Evolutionary conservation across 305 asterid species (phyloP).

Genomic region (Fraxinus xanthoxyloides): DNA sequence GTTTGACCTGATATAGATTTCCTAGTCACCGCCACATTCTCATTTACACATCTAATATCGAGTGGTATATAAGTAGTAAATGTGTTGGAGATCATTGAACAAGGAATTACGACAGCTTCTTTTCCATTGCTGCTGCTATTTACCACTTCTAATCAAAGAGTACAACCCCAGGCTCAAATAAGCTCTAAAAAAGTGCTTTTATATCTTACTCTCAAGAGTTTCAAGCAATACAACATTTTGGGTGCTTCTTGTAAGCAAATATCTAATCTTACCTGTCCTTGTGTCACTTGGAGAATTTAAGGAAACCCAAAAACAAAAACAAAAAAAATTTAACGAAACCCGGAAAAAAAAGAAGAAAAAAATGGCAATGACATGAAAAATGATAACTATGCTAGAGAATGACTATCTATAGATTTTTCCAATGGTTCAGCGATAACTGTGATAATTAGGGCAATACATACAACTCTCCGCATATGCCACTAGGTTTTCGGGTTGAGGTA

Average conservation of each 20-base stretch:
- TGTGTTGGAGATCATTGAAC: background rate
- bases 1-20: background rate
- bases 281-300: constrained; percentile 2
- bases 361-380: background rate
- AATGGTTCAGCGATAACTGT: constrained; percentile 64
- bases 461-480: constrained; percentile 82
- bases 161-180: background rate
- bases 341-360: background rate
- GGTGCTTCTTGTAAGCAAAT: background rate
- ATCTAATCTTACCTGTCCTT: background rate
- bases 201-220: background rate
- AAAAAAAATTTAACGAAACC: background rate
- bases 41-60: background rate
- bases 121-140: background rate
- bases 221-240: background rate
- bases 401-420: background rate
- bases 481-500: constrained; percentile 79
- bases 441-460: constrained; percentile 96
- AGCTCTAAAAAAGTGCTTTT: background rate
- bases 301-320: background rate
- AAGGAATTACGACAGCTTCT: background rate
- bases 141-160: background rate
- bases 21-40: background rate
- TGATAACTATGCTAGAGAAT: constrained; percentile 12
- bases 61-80: background rate